A percentile compares a stretch with the other conserved stretches of the same genome.
phyloP scores from a whole-genome alignment of 768 basidiomycete species.

The Pleurotus pulmonarius region DNA sequence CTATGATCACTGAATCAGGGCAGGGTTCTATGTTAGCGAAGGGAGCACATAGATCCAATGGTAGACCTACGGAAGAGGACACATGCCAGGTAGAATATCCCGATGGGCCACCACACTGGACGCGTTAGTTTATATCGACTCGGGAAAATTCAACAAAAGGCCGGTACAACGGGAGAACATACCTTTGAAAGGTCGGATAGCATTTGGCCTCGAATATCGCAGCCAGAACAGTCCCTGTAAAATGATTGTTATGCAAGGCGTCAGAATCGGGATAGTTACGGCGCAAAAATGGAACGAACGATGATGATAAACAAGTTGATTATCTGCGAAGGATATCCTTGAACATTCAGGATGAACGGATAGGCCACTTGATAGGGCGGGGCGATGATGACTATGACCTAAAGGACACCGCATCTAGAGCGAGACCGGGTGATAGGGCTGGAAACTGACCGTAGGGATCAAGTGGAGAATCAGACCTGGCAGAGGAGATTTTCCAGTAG shows the following conservation, averaged over 20 bases:
- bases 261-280: neutral
- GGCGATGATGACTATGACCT: slow-evolving; percentile 44
- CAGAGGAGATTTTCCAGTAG: slow-evolving; percentile 51
- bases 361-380: slow-evolving; percentile 52
- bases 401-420: neutral
- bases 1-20: slow-evolving; percentile 39
- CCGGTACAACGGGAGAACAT: neutral
- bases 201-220: slow-evolving; percentile 44
- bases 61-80: slow-evolving; percentile 42
- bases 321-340: slow-evolving; percentile 50
- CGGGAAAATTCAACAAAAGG: neutral
- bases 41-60: too few relatives aligned
- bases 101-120: slow-evolving; percentile 54
- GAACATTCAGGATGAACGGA: slow-evolving; percentile 58
- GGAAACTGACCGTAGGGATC: slow-evolving; percentile 38
- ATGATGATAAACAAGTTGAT: slow-evolving; percentile 53
- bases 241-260: too few relatives aligned
- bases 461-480: slow-evolving; percentile 54
- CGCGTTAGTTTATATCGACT: neutral
- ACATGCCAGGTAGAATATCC: slow-evolving; percentile 50
- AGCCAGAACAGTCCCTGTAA: slow-evolving; percentile 52
- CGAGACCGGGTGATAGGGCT: too few relatives aligned
- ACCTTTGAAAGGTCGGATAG: slow-evolving; percentile 52
- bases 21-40: neutral
- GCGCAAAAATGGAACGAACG: slow-evolving; percentile 26